Percentiles rank a stretch among this genome's conserved stretches.
phyloP scores from a whole-genome alignment of 2,329 filamentous ascomycete genomes.

The Myotisia sp. region DNA sequence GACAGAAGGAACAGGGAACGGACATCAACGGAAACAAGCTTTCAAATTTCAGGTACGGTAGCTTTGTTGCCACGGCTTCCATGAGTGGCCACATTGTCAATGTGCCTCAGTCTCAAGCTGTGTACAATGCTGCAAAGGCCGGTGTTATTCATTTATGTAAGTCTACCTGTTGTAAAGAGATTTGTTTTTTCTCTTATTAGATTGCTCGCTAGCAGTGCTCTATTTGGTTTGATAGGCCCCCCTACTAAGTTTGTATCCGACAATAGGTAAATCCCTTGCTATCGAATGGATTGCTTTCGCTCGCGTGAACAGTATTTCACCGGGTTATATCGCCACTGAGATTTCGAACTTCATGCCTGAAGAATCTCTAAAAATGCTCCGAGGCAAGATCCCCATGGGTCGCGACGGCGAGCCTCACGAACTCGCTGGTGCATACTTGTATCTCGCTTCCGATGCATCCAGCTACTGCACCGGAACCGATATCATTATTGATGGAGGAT shows the following conservation, averaged over 20 bases:
- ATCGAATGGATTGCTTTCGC: slow-evolving; percentile 59
- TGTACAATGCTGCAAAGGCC: slow-evolving; percentile 53
- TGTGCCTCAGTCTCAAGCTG: slow-evolving; percentile 50
- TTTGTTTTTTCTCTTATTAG: neutral
- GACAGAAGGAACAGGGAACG: slow-evolving; percentile 48
- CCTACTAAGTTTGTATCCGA: slow-evolving; percentile 5
- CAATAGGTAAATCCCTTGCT: slow-evolving; percentile 48
- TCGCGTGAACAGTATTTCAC: slow-evolving; percentile 53
- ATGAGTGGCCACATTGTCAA: slow-evolving; percentile 45
- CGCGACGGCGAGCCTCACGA: slow-evolving; percentile 54
- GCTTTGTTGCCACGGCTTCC: slow-evolving; percentile 52
- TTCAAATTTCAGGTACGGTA: slow-evolving; percentile 45
- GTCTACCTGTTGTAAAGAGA: slow-evolving; percentile 26
- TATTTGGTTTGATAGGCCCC: slow-evolving; percentile 35
- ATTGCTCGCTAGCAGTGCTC: slow-evolving; percentile 25
- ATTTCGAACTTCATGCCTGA: slow-evolving; percentile 50
- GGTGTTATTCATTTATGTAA: slow-evolving; percentile 54
- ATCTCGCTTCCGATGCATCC: slow-evolving; percentile 59
- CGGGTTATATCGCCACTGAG: slow-evolving; percentile 55
- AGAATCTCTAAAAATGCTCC: slow-evolving; percentile 39
- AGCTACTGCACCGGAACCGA: slow-evolving; percentile 60
- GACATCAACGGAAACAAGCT: slow-evolving; percentile 48
- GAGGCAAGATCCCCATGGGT: slow-evolving; percentile 40
- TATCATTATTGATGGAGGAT: slow-evolving; percentile 57
- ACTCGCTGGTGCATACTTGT: slow-evolving; percentile 63